Evolutionary conservation across 2,329 filamentous ascomycete genomes (phyloP).

Genomic region (Ophiostoma quercus): DNA sequence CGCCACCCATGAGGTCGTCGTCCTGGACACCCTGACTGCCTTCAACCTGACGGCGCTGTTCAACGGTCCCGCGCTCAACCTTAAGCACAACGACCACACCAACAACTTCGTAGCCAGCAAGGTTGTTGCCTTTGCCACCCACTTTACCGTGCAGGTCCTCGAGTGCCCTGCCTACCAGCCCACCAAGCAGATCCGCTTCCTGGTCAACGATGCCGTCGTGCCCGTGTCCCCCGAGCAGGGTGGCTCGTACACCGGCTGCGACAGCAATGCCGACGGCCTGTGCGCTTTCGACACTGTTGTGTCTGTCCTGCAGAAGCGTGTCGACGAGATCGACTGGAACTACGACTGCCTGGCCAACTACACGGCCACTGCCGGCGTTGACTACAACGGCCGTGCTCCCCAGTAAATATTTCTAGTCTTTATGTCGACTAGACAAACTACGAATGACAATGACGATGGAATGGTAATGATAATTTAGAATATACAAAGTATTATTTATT

Average conservation of each 20-base stretch:
- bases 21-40: neutral
- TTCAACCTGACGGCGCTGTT: neutral
- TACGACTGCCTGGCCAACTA: conserved; percentile 11
- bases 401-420: neutral
- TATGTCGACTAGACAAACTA: neutral
- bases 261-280: neutral
- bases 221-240: neutral
- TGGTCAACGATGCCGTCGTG: neutral
- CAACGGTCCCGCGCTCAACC: conserved; percentile 3
- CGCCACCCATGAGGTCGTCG: conserved; percentile 3
- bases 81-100: conserved; percentile 9
- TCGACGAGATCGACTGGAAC: conserved; percentile 5
- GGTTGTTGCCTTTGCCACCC: neutral
- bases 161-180: conserved; percentile 10
- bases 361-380: neutral
- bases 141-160: conserved; percentile 9
- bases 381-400: conserved; percentile 7
- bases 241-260: neutral
- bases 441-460: neutral
- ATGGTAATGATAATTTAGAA: neutral
- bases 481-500: neutral
- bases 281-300: conserved; percentile 1
- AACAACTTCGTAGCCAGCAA: conserved; percentile 2
- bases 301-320: neutral
- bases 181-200: conserved; percentile 7